Base-by-base conservation (phyloP, 768 basidiomycete species). In the Mycena polygramma region DNA sequence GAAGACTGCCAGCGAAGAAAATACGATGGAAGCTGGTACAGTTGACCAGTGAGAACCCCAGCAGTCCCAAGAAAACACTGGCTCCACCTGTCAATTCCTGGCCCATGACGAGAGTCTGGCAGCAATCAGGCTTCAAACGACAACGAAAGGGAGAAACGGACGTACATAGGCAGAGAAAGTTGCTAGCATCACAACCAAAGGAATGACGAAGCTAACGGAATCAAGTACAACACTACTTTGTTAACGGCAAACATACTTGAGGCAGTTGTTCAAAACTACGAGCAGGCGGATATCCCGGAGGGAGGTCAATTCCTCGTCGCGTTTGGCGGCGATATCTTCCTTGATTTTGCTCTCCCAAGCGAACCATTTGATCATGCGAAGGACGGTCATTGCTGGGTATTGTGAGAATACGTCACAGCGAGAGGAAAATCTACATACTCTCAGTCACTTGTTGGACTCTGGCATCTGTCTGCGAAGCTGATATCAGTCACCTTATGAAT, bases 281-380 rank as follows among this genome's bases (percentile, higher is more conserved):
- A 86, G 75, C 19, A 88, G 64, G 69, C 84, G 81, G 62, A 81
- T 74, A 66, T 84, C 83, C 76, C 79, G 81, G 46, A 86, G 79
- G 64, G 78, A 80, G 7, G 64, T 59, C 35, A 90, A 79, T 73
- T 91, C 89, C 0, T 80, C 81, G 46, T 85, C 83, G 46, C 89
- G 83, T 70, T 85, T 85, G 45, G 79, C 79, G 14, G 79, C 71
- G 43, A 91, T 79, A 51, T 82, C 78, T 6, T 80, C 74, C 48
- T 81, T 79, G 60, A 88, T 81, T 30, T 83, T 79, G 70, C 85
- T 83, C 84, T 86, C 79, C 77, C 88, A 79, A 19, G 77, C 88
- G 71, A 89, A 90, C 69, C 88, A 80, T 78, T 89, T 89, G 74
- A 87, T 79, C 83, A 88, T 87, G 24, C 87, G 83, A 11, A 87